Percentiles rank a stretch among this genome's conserved stretches.
Conservation (phyloP, 2,329 filamentous ascomycete species). For the Exophiala oligosperma region DNA sequence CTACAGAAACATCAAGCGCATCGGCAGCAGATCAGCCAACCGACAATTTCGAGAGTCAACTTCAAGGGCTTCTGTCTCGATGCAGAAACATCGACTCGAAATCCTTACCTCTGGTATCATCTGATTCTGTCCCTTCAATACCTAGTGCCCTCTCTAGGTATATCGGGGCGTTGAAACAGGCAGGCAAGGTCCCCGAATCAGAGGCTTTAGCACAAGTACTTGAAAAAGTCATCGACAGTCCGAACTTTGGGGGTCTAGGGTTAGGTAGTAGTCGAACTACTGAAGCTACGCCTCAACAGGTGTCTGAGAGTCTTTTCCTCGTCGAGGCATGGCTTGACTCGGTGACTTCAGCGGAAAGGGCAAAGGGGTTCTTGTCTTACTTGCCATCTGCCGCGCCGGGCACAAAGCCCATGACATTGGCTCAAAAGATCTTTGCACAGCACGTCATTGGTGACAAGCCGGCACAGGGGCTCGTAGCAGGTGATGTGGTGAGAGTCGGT, state of each 20-base stretch:
- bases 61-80: conserved; percentile 7
- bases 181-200: conserved; percentile 4
- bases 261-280: background rate
- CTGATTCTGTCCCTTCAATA: background rate
- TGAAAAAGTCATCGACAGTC: conserved; percentile 18
- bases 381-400: background rate
- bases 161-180: conserved; percentile 1
- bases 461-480: conserved; percentile 37
- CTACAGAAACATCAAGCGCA: background rate
- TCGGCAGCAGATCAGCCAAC: background rate
- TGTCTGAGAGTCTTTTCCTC: conserved; percentile 31
- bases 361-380: conserved; percentile 8
- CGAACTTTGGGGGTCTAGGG: conserved; percentile 19
- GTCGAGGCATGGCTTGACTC: conserved; percentile 33
- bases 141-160: conserved; percentile 5
- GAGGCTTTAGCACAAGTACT: conserved; percentile 14
- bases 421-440: conserved; percentile 49
- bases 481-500: conserved; percentile 43
- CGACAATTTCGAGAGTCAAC: conserved; percentile 3
- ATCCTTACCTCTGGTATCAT: background rate
- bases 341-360: conserved; percentile 31
- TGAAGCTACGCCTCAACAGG: conserved; percentile 5
- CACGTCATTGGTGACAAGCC: conserved; percentile 38
- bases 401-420: conserved; percentile 41
- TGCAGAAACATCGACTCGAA: background rate